Percentiles rank a stretch among this genome's conserved stretches.
Evolutionary conservation across 768 basidiomycete species (phyloP).

Genomic region (Clitopilus passeckerianus): DNA sequence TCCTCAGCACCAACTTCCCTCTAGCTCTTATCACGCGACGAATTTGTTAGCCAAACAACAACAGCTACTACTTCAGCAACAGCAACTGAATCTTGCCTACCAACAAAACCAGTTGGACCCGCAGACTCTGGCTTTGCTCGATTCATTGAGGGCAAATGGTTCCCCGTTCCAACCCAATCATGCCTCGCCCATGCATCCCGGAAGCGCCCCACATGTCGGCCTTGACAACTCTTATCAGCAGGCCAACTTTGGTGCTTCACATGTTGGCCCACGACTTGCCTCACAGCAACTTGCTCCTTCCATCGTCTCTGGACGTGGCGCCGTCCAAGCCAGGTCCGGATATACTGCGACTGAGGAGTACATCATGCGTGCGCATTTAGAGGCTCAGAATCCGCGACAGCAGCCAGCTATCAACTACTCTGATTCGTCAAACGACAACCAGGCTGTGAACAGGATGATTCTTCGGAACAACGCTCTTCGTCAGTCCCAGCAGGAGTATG

Average conservation of each 20-base stretch:
- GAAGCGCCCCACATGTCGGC: not conserved
- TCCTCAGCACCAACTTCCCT: not conserved
- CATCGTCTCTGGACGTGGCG: not conserved
- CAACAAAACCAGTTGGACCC: not conserved
- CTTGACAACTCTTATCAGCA: not conserved
- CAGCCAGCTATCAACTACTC: not conserved
- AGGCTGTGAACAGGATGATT: not conserved
- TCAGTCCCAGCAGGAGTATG: slow-evolving; percentile 2
- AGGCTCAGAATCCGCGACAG: slow-evolving; percentile 9
- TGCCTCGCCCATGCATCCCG: not conserved
- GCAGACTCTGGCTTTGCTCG: slow-evolving; percentile 19
- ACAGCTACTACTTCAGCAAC: not conserved
- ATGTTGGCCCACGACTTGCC: not conserved
- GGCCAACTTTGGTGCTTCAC: not conserved
- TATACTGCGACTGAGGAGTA: slow-evolving; percentile 68
- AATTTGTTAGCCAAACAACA: not conserved
- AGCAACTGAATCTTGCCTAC: not conserved
- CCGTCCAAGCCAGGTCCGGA: slow-evolving; percentile 38
- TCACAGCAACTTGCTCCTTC: not conserved
- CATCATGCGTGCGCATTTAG: slow-evolving; percentile 53
- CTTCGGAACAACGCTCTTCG: not conserved
- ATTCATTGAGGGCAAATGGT: slow-evolving; percentile 23
- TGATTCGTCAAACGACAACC: not conserved
- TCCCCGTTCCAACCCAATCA: slow-evolving; percentile 13
- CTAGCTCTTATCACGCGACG: not conserved